Conservation (phyloP, 164 flowering plant species). For the Umbilicus rupestris region DNA sequence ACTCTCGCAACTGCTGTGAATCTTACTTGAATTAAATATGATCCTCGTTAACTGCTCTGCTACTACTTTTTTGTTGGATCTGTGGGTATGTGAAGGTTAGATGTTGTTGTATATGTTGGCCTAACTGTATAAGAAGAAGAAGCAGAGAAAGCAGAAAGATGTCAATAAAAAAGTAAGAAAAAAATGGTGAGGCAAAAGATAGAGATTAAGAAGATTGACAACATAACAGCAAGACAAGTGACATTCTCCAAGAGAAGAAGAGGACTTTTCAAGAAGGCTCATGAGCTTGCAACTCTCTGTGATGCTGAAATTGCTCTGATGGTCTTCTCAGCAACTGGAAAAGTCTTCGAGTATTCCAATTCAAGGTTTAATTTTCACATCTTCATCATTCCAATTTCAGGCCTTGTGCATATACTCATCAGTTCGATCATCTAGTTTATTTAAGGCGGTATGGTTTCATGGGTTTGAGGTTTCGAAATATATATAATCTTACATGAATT, state of each 20-base stretch:
- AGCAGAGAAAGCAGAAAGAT: neutral
- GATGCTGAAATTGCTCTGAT: conserved; percentile 6
- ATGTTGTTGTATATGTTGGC: neutral
- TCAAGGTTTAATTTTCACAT: neutral
- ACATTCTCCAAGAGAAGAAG: conserved; percentile 4
- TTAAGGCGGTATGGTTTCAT: too few species aligned
- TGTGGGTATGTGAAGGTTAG: neutral
- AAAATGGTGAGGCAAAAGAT: conserved; percentile 7
- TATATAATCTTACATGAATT: too few species aligned
- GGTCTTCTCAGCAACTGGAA: conserved; percentile 3
- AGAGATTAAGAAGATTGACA: conserved; percentile 6
- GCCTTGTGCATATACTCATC: too few species aligned
- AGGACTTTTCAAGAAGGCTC: conserved; percentile 5
- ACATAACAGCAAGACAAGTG: conserved; percentile 5
- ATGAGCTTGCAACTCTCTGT: conserved; percentile 6
- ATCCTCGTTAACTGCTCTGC: neutral
- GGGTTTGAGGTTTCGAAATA: too few species aligned
- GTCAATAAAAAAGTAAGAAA: neutral
- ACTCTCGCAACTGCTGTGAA: neutral
- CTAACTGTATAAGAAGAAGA: neutral
- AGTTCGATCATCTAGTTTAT: too few species aligned
- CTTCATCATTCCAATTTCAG: too few species aligned
- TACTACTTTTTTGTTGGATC: neutral
- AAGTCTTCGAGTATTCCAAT: conserved; percentile 1
- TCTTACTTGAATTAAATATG: neutral